A percentile compares a stretch with the other conserved stretches of the same genome.
Evolutionary conservation across 352 stramenopile genomes (phyloP).

Genomic region (Phytopythium aichiense): DNA sequence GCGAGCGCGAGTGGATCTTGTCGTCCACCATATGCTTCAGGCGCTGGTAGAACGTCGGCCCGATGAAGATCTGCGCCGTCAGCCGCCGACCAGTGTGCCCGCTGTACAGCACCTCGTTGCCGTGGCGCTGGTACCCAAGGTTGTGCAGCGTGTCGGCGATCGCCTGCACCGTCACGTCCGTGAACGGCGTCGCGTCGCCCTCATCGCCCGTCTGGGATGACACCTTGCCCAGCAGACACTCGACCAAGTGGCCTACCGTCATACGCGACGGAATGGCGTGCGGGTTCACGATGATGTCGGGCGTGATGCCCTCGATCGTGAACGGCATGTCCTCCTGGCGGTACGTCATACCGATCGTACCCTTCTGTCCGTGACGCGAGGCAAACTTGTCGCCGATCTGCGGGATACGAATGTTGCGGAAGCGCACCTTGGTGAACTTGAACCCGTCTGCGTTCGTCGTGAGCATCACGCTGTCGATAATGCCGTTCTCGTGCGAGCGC

Average conservation of each 20-base stretch:
- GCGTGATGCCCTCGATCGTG: constrained; percentile 97
- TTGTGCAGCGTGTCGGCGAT: constrained; percentile 94
- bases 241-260: constrained; percentile 99
- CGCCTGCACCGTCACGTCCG: constrained; percentile 96
- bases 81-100: constrained; percentile 97
- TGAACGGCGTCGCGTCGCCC: constrained; percentile 99
- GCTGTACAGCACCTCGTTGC: constrained; percentile 99
- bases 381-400: constrained; percentile 99
- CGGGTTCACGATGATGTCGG: constrained; percentile 99
- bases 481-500: constrained; percentile 97
- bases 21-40: constrained; percentile 99
- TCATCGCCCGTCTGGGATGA: constrained; percentile 96
- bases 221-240: constrained; percentile 99
- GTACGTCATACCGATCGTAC: constrained; percentile 99
- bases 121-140: constrained; percentile 98
- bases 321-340: constrained; percentile 99
- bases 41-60: constrained; percentile 99
- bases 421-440: constrained; percentile 97
- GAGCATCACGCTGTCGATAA: constrained; percentile 99
- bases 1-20: constrained; percentile 98
- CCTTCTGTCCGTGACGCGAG: constrained; percentile 88
- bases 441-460: constrained; percentile 97
- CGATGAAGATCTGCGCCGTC: constrained; percentile 98
- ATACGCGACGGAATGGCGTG: constrained; percentile 99
- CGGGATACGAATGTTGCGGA: constrained; percentile 98